Percentiles rank a stretch among this genome's conserved stretches.
phyloP scores from a whole-genome alignment of 2,329 filamentous ascomycete genomes.

The Epichloe sibirici region DNA sequence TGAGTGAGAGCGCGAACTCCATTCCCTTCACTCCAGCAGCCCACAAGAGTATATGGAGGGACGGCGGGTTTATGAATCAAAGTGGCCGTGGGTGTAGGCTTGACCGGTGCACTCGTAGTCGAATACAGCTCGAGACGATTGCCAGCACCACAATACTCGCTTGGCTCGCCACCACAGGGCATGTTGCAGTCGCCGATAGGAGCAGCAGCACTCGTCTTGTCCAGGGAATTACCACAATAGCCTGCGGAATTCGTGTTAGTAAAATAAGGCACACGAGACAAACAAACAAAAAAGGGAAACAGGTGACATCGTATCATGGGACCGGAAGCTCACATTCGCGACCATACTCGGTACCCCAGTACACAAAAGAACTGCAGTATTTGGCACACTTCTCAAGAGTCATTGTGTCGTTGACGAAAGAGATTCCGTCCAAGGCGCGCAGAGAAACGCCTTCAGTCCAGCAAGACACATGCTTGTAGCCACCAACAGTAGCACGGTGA shows the following conservation, averaged over 20 bases:
- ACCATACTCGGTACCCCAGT: slow-evolving; percentile 40
- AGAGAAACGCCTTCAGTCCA: slow-evolving; percentile 31
- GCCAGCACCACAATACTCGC: slow-evolving; percentile 30
- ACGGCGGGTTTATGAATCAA: slow-evolving; percentile 13
- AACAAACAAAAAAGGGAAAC: background rate
- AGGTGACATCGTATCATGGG: background rate
- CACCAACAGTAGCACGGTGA: slow-evolving; percentile 28
- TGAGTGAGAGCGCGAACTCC: slow-evolving; percentile 23
- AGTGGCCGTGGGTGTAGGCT: slow-evolving; percentile 17
- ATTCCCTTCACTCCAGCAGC: slow-evolving; percentile 29
- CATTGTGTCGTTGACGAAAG: slow-evolving; percentile 35
- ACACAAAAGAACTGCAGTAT: slow-evolving; percentile 33
- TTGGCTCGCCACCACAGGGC: slow-evolving; percentile 27
- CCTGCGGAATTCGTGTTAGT: slow-evolving; percentile 15
- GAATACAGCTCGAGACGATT: slow-evolving; percentile 32
- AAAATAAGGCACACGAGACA: background rate
- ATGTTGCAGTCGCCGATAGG: slow-evolving; percentile 24
- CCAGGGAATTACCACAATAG: slow-evolving; percentile 35
- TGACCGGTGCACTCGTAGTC: slow-evolving; percentile 22
- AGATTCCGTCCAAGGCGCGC: slow-evolving; percentile 30
- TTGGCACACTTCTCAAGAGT: slow-evolving; percentile 34
- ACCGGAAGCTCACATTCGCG: slow-evolving; percentile 29
- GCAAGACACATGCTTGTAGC: slow-evolving; percentile 34
- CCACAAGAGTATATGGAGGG: slow-evolving; percentile 20
- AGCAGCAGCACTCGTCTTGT: slow-evolving; percentile 15